phyloP scores from a whole-genome alignment of 1,284 basidiomycete species.

The Cryptococcus sp. region DNA sequence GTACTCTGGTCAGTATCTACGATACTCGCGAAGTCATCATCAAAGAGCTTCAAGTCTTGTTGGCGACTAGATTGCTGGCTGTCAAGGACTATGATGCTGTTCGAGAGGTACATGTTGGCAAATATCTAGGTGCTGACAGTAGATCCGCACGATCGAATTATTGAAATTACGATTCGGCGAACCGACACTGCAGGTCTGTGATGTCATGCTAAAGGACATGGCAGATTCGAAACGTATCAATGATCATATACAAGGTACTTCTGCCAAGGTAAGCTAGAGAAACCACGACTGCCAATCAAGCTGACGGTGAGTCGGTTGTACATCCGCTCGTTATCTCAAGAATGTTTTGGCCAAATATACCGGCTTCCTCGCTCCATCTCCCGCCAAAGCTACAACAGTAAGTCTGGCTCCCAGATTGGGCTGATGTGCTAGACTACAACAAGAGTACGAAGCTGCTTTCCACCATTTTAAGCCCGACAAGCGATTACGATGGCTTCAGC shows the following conservation, averaged over 20 bases:
- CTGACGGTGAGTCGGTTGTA: conserved; percentile 57
- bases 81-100: conserved; percentile 76
- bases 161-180: conserved; percentile 92
- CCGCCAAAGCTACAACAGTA: conserved; percentile 76
- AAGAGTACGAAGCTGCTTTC: conserved; percentile 70
- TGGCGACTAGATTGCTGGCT: conserved; percentile 74
- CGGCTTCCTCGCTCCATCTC: conserved; percentile 66
- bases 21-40: conserved; percentile 91
- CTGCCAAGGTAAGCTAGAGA: too few relatives aligned
- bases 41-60: conserved; percentile 82
- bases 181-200: conserved; percentile 80
- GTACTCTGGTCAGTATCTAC: conserved; percentile 91
- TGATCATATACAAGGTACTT: conserved; percentile 71
- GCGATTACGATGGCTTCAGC: conserved; percentile 75
- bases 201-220: conserved; percentile 95
- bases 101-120: conserved; percentile 60
- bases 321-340: conserved; percentile 86
- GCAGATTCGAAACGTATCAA: conserved; percentile 85
- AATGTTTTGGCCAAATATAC: conserved; percentile 86
- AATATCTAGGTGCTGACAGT: neutral
- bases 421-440: conserved; percentile 58
- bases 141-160: conserved; percentile 87
- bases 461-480: conserved; percentile 83
- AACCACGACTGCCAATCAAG: conserved; percentile 25
- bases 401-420: conserved; percentile 23